phyloP scores from a whole-genome alignment of 139 green algal genomes.

The Diplosphaera chodatii region DNA sequence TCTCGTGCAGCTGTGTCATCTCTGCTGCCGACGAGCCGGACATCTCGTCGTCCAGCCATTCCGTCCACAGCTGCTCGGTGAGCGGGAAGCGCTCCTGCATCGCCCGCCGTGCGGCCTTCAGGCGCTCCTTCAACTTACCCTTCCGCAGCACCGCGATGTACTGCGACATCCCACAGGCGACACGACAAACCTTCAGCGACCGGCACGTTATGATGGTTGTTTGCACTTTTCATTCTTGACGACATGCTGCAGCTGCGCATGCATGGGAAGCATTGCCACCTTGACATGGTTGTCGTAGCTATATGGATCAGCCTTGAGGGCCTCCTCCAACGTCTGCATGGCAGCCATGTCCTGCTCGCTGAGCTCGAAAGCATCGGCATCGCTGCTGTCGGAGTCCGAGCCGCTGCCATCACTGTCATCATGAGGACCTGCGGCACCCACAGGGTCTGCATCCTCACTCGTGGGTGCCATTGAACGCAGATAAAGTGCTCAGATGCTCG shows the following conservation, averaged over 20 bases:
- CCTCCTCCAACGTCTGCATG: constrained; percentile 54
- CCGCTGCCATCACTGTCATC: constrained; percentile 8
- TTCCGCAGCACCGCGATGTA: constrained; percentile 51
- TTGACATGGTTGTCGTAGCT: constrained; percentile 65
- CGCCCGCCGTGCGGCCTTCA: constrained; percentile 46
- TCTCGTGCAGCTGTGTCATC: constrained; percentile 42
- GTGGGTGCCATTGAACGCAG: no score
- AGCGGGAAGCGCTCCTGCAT: constrained; percentile 68
- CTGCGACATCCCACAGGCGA: constrained; percentile 30
- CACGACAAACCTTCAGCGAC: no score
- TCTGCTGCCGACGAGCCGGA: constrained; percentile 26
- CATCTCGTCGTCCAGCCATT: constrained; percentile 72
- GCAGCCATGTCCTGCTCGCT: constrained; percentile 35
- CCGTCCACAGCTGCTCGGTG: constrained; percentile 69
- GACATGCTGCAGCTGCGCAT: no score
- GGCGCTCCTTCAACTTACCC: constrained; percentile 40
- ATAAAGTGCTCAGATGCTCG: no score
- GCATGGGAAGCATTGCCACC: constrained; percentile 14
- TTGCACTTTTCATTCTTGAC: no score
- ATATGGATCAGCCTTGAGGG: constrained; percentile 49
- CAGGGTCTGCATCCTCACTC: not conserved
- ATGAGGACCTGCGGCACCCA: not conserved
- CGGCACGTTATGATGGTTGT: no score
- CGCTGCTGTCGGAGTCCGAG: constrained; percentile 23
- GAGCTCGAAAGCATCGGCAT: constrained; percentile 36